Conservation (phyloP, 169 alveolate genomes). For the Plasmodium inui region DNA sequence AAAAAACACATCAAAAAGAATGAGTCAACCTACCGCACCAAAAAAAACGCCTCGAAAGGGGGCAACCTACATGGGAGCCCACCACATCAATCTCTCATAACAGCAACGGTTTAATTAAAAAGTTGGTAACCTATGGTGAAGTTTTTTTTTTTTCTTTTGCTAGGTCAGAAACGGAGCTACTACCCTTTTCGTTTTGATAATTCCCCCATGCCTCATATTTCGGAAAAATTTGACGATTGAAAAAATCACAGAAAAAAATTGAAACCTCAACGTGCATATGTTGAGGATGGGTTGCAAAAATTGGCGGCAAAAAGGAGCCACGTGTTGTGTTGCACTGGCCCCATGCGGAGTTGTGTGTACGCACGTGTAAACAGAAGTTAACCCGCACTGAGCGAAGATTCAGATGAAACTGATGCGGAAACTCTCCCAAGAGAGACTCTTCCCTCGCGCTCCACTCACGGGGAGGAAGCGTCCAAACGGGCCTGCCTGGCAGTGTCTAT, state of each 20-base stretch:
- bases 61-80: neutral
- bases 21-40: neutral
- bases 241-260: neutral
- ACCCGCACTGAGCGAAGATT: neutral
- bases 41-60: neutral
- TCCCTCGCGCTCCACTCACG: neutral
- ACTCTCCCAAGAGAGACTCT: neutral
- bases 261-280: neutral
- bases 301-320: neutral
- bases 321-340: neutral
- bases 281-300: neutral
- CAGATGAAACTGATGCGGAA: neutral
- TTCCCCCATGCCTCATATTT: neutral
- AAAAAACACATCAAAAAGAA: neutral
- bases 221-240: neutral
- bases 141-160: neutral
- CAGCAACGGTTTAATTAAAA: neutral
- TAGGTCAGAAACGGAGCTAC: neutral
- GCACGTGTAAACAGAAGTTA: neutral
- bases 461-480: neutral
- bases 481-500: conserved; percentile 43
- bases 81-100: neutral
- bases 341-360: neutral
- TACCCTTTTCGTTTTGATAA: neutral
- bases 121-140: neutral